These are phyloP conservation scores for Aspergillus caelatus DNA, from an alignment of 2,329 filamentous ascomycete genomes.

Conservation along the genomic window DNA sequence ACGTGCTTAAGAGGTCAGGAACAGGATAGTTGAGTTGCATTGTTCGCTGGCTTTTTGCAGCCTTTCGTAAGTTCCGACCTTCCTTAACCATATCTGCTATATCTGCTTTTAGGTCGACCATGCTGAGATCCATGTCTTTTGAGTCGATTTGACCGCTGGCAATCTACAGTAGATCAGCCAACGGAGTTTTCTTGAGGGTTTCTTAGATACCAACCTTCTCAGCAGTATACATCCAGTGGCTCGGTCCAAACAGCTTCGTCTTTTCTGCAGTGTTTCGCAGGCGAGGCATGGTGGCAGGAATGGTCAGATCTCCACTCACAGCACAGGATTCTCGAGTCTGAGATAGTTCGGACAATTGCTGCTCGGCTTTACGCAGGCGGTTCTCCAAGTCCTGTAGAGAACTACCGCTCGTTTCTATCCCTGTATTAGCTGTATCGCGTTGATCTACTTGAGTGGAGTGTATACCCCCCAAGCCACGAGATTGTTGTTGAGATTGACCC, in stretches of 20 bases:
- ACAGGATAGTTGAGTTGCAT: conserved; percentile 23
- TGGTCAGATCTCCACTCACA: not conserved
- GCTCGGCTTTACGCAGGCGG: conserved; percentile 11
- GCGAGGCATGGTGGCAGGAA: conserved; percentile 7
- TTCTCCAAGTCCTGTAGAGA: conserved; percentile 10
- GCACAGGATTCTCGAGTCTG: not conserved
- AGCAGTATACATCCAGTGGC: conserved; percentile 16
- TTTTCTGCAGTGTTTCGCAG: conserved; percentile 14
- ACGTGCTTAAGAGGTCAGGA: conserved; percentile 21
- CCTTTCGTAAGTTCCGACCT: conserved; percentile 21
- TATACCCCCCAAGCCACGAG: not conserved
- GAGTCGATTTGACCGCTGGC: conserved; percentile 4
- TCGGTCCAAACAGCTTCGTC: conserved; percentile 19
- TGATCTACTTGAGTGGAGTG: not conserved
- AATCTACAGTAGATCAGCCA: conserved; percentile 13
- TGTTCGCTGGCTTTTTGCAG: conserved; percentile 23
- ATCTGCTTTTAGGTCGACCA: conserved; percentile 16
- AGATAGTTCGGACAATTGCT: conserved; percentile 2
- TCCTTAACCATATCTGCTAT: conserved; percentile 18
- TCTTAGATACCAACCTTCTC: conserved; percentile 13
- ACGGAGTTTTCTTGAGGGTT: not conserved
- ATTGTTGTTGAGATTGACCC: not conserved
- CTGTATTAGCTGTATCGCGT: not conserved
- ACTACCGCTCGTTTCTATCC: not conserved
- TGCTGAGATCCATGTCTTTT: conserved; percentile 13